Base-by-base conservation (phyloP, 2,329 filamentous ascomycete genomes). In the Onygenales sp. region DNA sequence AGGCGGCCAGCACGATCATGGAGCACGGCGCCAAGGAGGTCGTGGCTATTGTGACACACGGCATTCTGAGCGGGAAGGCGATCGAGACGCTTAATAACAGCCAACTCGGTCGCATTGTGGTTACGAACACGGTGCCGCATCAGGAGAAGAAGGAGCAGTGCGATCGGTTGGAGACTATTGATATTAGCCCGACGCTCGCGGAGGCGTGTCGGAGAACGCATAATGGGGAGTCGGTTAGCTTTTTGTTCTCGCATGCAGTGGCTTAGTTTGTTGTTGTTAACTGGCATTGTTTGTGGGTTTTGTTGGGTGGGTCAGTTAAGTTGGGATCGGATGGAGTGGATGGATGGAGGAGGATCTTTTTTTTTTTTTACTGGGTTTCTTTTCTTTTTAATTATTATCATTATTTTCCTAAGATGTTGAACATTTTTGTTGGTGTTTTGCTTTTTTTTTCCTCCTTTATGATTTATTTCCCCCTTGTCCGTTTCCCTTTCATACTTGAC, bases 41-140 rank as follows among this genome's bases (percentile, higher is more conserved):
- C 39, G 89, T 95, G 58, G 93, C 93, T 27, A 94, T 97, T 60
- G 93, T 97, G 55, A 96, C 92, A 1, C 92, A 96, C 67, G 91
- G 90, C 38, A 95, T 96, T 55, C 75, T 97, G 50, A 90, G 85
- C 59, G 91, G 90, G 50, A 89, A 87, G 60, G 91, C 91, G 43
- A 92, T 94, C 54, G 85, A 94, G 63, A 90, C 85, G 64, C 70
- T 95, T 64, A 95, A 95, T 71, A 80, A 80, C 60, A 89, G 87
- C 64, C 80, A 83, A 66, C 74, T 95, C 60, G 83, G 81, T 61
- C 84, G 86, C 63, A 75, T 96, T 39, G 89, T 96, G 11, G 89
- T 95, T 38, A 95, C 91, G 48, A 95, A 96, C 73, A 95, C 87
- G 1, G 87, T 92, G 10, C 86, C 87, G 4, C 80, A 89, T 60